A percentile compares a stretch with the other conserved stretches of the same genome.
These are phyloP conservation scores for Mortierella sp. DNA, from an alignment of 371 early-diverging fungal genomes.

Conservation along the genomic window DNA sequence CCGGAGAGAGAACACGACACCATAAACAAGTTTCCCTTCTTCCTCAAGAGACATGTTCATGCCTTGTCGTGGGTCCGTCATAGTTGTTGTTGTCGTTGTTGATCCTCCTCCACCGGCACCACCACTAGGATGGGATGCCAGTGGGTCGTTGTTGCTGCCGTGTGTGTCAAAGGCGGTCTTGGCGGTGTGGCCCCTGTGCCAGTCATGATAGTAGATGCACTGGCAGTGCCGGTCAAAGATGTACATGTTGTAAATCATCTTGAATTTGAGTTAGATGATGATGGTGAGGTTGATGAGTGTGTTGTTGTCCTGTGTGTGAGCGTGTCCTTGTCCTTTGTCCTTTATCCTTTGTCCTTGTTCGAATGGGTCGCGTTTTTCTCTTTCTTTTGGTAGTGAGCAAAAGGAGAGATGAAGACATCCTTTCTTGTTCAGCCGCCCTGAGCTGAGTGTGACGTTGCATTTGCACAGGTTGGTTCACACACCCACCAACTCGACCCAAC, in stretches of 20 bases:
- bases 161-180: slow-evolving; percentile 55
- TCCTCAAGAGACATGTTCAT: slow-evolving; percentile 84
- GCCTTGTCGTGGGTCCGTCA: slow-evolving; percentile 62
- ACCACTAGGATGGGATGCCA: slow-evolving; percentile 53
- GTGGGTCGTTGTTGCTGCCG: slow-evolving; percentile 25
- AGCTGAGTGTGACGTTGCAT: slow-evolving; percentile 6
- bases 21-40: slow-evolving; percentile 95
- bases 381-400: neutral
- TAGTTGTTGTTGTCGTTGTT: slow-evolving; percentile 58
- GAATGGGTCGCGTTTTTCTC: neutral
- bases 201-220: slow-evolving; percentile 89
- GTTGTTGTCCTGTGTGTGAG: neutral
- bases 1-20: slow-evolving; percentile 89
- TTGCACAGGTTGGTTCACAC: neutral
- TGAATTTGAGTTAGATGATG: slow-evolving; percentile 17
- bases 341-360: neutral
- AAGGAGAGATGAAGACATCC: neutral
- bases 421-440: no score
- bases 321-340: neutral
- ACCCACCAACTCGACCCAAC: neutral
- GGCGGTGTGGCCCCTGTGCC: slow-evolving; percentile 68
- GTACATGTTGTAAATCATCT: slow-evolving; percentile 87
- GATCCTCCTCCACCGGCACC: slow-evolving; percentile 48
- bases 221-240: slow-evolving; percentile 95
- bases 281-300: neutral